A percentile compares a stretch with the other conserved stretches of the same genome.
phyloP scores from a whole-genome alignment of 108 stramenopile genomes.

The Cylindrotheca closterium region DNA sequence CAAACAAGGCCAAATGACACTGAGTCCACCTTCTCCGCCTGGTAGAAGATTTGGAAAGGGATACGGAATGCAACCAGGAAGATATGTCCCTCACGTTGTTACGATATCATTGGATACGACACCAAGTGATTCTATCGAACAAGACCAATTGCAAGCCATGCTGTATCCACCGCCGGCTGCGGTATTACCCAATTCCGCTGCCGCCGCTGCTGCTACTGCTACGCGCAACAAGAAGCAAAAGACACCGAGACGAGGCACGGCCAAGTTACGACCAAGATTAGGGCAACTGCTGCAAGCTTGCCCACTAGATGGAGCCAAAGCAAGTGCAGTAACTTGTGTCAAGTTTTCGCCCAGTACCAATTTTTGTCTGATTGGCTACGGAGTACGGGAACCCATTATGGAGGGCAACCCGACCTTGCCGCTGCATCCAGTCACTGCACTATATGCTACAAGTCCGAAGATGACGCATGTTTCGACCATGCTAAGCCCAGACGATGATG shows the following conservation, averaged over 20 bases:
- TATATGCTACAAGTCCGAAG: constrained; percentile 70
- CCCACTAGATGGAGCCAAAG: constrained; percentile 75
- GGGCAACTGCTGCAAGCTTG: constrained; percentile 78
- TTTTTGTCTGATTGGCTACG: constrained; percentile 91
- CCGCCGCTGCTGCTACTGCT: neutral
- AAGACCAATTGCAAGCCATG: neutral
- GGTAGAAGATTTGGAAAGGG: constrained; percentile 45
- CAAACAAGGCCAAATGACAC: constrained; percentile 2
- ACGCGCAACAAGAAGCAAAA: neutral
- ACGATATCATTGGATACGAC: constrained; percentile 72
- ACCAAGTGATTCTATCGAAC: constrained; percentile 17
- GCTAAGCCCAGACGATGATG: constrained; percentile 86
- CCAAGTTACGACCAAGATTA: constrained; percentile 56
- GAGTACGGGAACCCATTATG: constrained; percentile 73
- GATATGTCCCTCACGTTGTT: constrained; percentile 86
- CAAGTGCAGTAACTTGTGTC: constrained; percentile 89
- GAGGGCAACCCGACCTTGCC: constrained; percentile 34
- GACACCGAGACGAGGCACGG: neutral
- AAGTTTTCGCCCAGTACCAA: constrained; percentile 91
- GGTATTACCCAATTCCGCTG: neutral
- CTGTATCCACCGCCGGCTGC: neutral
- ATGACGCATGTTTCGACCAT: constrained; percentile 81
- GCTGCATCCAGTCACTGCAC: constrained; percentile 75
- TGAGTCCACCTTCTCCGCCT: constrained; percentile 52
- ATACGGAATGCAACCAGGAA: constrained; percentile 27